phyloP scores from a whole-genome alignment of 2,329 filamentous ascomycete species.

The Venturia pyrina region DNA sequence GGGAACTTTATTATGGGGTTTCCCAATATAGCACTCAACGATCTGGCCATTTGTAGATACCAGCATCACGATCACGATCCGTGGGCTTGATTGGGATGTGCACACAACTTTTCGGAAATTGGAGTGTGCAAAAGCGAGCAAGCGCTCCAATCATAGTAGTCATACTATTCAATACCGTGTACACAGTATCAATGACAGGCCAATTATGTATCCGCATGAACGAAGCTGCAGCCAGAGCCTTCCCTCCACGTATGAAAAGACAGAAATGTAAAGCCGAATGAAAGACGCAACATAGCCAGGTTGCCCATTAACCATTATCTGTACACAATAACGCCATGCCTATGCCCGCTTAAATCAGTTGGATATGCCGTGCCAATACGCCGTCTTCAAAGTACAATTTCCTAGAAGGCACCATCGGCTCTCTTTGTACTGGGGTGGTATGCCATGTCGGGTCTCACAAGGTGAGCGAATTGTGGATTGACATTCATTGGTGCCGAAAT shows the following conservation, averaged over 20 bases:
- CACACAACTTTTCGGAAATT: too few species aligned
- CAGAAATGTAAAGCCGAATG: neutral
- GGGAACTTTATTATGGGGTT: neutral
- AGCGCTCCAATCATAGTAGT: neutral
- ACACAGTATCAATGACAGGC: neutral
- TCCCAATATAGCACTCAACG: neutral
- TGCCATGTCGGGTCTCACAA: constrained; percentile 42
- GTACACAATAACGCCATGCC: neutral
- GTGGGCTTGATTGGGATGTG: neutral
- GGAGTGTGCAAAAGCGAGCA: too few species aligned
- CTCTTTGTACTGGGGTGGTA: constrained; percentile 10
- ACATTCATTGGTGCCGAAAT: constrained; percentile 48
- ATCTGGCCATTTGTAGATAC: neutral
- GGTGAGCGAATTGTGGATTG: constrained; percentile 43
- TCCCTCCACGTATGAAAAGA: neutral
- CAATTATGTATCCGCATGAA: neutral
- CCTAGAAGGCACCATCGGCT: constrained; percentile 10
- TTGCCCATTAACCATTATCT: neutral
- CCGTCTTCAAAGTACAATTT: neutral
- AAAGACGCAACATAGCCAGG: neutral
- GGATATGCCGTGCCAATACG: constrained; percentile 8
- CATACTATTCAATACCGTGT: neutral
- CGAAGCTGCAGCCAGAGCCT: neutral
- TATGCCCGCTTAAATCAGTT: neutral
- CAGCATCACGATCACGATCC: neutral